Conservation (phyloP, 768 basidiomycete genomes). For the Macrolepiota albuminosa region DNA sequence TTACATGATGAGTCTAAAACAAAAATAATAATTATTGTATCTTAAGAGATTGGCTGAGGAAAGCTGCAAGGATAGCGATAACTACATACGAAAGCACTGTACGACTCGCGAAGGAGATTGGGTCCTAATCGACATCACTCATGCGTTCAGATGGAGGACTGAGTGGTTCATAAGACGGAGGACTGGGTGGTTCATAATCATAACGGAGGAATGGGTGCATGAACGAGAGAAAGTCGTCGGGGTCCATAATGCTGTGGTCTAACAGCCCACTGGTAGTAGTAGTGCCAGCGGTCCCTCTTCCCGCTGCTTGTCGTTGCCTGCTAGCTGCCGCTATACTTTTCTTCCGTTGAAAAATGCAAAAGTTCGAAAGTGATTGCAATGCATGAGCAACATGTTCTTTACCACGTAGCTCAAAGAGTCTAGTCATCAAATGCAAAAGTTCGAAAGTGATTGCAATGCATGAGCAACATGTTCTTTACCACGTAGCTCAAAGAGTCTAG, state of each 20-base stretch:
- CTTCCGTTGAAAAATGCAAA: conserved; percentile 48
- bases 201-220: background rate
- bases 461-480: conserved; percentile 49
- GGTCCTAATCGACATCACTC: conserved; percentile 27
- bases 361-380: conserved; percentile 40
- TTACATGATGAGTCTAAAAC: background rate
- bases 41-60: background rate
- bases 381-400: conserved; percentile 50
- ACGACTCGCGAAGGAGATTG: background rate
- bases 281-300: conserved; percentile 7
- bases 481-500: conserved; percentile 45
- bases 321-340: conserved; percentile 21
- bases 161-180: background rate
- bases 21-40: too few species aligned
- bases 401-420: conserved; percentile 49
- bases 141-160: conserved; percentile 18
- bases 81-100: background rate
- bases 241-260: too few species aligned
- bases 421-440: conserved; percentile 37
- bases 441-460: conserved; percentile 41
- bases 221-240: background rate
- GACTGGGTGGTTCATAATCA: background rate
- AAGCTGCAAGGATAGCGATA: background rate
- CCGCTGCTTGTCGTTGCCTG: conserved; percentile 17
- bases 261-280: background rate